These are phyloP conservation scores for Carallia brachiata DNA, from an alignment of 345 rosid species.

Conservation along the genomic window DNA sequence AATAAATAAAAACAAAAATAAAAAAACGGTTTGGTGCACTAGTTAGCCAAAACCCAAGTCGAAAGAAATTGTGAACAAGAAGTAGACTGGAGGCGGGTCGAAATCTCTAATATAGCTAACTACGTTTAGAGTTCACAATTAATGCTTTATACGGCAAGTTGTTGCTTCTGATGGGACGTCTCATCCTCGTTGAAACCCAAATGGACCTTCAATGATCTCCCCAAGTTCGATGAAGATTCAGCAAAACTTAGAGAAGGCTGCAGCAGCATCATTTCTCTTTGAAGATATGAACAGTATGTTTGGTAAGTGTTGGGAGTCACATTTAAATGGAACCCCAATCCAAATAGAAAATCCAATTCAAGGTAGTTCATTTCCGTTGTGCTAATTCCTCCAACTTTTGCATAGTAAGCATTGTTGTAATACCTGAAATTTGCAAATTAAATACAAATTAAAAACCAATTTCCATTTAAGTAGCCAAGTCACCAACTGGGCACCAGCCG, in stretches of 20 bases:
- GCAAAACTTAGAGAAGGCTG: slow-evolving; percentile 35
- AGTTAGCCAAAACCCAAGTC: slow-evolving; percentile 10
- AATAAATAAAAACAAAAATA: not conserved
- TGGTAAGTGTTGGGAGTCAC: slow-evolving; percentile 77
- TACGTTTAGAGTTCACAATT: slow-evolving; percentile 13
- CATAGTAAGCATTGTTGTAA: slow-evolving; percentile 89
- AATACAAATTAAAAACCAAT: not conserved
- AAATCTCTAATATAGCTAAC: slow-evolving; percentile 27
- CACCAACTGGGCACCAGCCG: no score
- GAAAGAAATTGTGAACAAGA: not conserved
- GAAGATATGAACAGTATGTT: slow-evolving; percentile 63
- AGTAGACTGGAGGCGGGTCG: slow-evolving; percentile 12
- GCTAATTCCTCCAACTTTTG: slow-evolving; percentile 92
- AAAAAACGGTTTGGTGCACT: slow-evolving; percentile 9
- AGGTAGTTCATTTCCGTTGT: slow-evolving; percentile 77
- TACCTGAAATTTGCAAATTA: slow-evolving; percentile 35
- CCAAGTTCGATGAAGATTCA: slow-evolving; percentile 31
- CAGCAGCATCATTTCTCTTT: slow-evolving; percentile 56
- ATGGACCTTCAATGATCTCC: slow-evolving; percentile 34
- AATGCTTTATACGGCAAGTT: slow-evolving; percentile 47
- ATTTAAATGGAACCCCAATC: slow-evolving; percentile 72
- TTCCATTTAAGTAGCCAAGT: no score
- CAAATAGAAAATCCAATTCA: slow-evolving; percentile 83
- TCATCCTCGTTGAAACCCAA: slow-evolving; percentile 66
- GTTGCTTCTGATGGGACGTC: slow-evolving; percentile 62